Percentiles rank a stretch among this genome's conserved stretches.
phyloP scores from a whole-genome alignment of 257 asterid species.

The Haberlea rhodopensis region DNA sequence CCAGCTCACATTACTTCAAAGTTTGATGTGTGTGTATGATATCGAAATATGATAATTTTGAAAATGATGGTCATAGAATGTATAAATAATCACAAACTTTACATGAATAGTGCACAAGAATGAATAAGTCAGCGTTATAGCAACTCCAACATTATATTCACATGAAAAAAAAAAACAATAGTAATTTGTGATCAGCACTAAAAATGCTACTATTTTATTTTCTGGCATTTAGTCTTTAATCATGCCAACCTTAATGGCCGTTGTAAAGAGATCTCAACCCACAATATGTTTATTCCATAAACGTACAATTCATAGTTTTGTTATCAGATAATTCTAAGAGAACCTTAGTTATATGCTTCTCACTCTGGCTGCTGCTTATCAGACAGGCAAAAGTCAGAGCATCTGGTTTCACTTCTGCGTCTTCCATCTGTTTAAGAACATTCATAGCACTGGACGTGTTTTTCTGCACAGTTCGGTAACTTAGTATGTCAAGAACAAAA shows the following conservation, averaged over 20 bases:
- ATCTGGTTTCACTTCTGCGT: conserved; percentile 72
- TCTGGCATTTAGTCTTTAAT: background rate
- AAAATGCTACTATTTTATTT: background rate
- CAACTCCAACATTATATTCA: conserved; percentile 4
- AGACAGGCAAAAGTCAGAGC: conserved; percentile 77
- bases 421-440: conserved; percentile 82
- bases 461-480: conserved; percentile 57
- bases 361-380: conserved; percentile 52
- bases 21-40: conserved; percentile 5
- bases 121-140: background rate
- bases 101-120: background rate
- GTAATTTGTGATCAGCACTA: conserved; percentile 11
- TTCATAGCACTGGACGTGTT: conserved; percentile 44
- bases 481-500: conserved; percentile 27
- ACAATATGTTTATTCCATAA: background rate
- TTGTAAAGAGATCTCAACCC: conserved; percentile 12
- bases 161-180: conserved; percentile 4
- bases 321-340: conserved; percentile 14
- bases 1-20: background rate
- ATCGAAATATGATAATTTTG: background rate
- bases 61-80: background rate
- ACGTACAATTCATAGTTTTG: conserved; percentile 12
- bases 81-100: background rate
- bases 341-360: conserved; percentile 73
- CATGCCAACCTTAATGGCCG: background rate